These are phyloP conservation scores for Obelidium mucronatum DNA, from an alignment of 192 early-diverging fungal species.

Conservation along the genomic window DNA sequence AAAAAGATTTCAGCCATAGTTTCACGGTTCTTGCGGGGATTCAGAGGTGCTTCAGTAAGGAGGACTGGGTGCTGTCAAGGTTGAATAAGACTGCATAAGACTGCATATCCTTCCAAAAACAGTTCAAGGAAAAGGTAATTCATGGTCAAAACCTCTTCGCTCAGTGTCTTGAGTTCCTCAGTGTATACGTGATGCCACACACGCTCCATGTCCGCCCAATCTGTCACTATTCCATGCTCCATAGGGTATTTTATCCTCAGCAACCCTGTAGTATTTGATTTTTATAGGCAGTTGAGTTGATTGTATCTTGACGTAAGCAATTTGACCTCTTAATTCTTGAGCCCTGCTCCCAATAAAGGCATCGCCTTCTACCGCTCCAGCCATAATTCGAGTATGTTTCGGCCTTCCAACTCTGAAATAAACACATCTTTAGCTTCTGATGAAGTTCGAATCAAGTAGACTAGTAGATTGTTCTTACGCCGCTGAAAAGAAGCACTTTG, in stretches of 20 bases:
- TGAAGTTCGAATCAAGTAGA: too few relatives aligned
- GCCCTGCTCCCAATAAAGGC: slow-evolving; percentile 95
- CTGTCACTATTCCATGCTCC: slow-evolving; percentile 95
- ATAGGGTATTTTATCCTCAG: slow-evolving; percentile 94
- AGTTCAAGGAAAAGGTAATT: background rate
- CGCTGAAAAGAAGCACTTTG: slow-evolving; percentile 95
- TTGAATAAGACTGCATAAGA: slow-evolving; percentile 2
- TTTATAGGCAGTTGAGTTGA: background rate
- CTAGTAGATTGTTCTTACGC: slow-evolving; percentile 62
- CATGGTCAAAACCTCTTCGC: slow-evolving; percentile 88
- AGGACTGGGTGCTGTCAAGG: slow-evolving; percentile 89
- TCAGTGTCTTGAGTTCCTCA: slow-evolving; percentile 94
- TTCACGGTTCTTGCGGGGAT: slow-evolving; percentile 92
- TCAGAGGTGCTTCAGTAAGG: slow-evolving; percentile 96
- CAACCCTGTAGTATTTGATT: slow-evolving; percentile 54
- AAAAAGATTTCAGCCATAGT: slow-evolving; percentile 96
- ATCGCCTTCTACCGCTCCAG: slow-evolving; percentile 96
- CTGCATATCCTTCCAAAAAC: background rate
- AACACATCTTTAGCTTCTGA: background rate
- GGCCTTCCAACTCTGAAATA: slow-evolving; percentile 88
- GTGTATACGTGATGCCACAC: slow-evolving; percentile 98
- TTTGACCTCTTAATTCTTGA: slow-evolving; percentile 83
- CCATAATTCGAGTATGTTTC: slow-evolving; percentile 97
- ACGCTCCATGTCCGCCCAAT: slow-evolving; percentile 99
- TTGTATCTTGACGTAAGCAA: background rate